Conservation (phyloP, 345 rosid species). For the Murraya koenigii region DNA sequence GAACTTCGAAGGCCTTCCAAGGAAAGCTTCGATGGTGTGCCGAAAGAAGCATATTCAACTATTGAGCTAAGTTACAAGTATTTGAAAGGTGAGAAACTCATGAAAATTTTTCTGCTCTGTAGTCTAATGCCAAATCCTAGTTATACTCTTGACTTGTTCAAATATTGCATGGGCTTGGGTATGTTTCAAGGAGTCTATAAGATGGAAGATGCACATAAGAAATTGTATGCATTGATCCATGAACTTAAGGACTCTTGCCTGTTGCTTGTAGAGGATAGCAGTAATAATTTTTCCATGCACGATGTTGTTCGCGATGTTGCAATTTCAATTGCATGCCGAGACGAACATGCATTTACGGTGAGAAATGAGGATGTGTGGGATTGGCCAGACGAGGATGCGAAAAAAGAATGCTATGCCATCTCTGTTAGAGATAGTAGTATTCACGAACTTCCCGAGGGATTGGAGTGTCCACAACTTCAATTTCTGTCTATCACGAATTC, state of each 20-base stretch:
- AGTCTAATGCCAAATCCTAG: background rate
- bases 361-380: background rate
- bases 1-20: background rate
- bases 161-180: conserved; percentile 13
- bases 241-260: conserved; percentile 16
- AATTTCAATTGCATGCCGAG: conserved; percentile 14
- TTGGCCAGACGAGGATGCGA: conserved; percentile 3
- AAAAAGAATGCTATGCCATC: background rate
- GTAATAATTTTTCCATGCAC: conserved; percentile 4
- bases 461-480: conserved; percentile 10
- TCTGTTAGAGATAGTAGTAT: background rate
- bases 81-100: too few relatives aligned
- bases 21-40: background rate
- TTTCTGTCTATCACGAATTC: too few relatives aligned
- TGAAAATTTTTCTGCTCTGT: background rate
- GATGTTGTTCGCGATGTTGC: conserved; percentile 12
- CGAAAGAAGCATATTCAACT: background rate
- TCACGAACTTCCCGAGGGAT: conserved; percentile 4
- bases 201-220: conserved; percentile 5
- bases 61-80: too few relatives aligned
- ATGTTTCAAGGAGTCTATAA: background rate
- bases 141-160: background rate
- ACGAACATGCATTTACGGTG: background rate
- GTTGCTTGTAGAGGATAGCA: background rate
- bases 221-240: background rate